phyloP scores from a whole-genome alignment of 2,329 filamentous ascomycete genomes.

The Byssochlamys sp. region DNA sequence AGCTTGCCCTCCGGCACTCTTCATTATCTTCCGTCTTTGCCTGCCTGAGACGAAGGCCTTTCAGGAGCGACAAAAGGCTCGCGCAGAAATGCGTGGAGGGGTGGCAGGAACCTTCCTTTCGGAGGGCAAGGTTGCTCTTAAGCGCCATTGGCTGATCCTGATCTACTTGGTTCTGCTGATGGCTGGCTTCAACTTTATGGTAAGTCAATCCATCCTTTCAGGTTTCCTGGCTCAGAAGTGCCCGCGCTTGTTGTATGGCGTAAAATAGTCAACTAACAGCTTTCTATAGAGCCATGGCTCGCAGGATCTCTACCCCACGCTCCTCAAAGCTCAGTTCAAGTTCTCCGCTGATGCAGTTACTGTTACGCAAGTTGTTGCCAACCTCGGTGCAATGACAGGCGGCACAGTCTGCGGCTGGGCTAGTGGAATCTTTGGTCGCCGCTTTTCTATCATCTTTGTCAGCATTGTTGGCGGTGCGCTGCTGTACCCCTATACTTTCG shows the following conservation, averaged over 20 bases:
- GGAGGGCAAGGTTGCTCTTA: slow-evolving; percentile 70
- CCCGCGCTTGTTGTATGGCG: background rate
- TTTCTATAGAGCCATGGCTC: slow-evolving; percentile 54
- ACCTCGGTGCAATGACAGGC: slow-evolving; percentile 60
- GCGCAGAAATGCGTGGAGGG: slow-evolving; percentile 47
- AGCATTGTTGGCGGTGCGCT: slow-evolving; percentile 61
- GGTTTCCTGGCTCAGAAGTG: background rate
- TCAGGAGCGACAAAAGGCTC: slow-evolving; percentile 53
- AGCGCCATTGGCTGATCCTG: slow-evolving; percentile 69
- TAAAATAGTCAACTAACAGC: slow-evolving; percentile 5
- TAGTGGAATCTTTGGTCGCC: slow-evolving; percentile 60
- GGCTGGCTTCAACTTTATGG: slow-evolving; percentile 87
- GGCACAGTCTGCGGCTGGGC: slow-evolving; percentile 58
- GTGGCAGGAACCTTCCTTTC: slow-evolving; percentile 59
- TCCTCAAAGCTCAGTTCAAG: slow-evolving; percentile 49
- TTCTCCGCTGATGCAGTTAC: slow-evolving; percentile 52
- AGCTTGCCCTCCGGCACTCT: slow-evolving; percentile 65
- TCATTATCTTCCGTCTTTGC: slow-evolving; percentile 68
- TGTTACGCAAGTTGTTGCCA: slow-evolving; percentile 62
- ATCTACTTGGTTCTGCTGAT: slow-evolving; percentile 76
- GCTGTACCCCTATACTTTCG: slow-evolving; percentile 74
- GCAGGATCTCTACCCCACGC: slow-evolving; percentile 55
- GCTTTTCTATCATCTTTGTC: slow-evolving; percentile 58
- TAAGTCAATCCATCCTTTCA: slow-evolving; percentile 12
- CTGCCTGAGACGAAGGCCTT: slow-evolving; percentile 72